Conservation (phyloP, 371 early-diverging fungal genomes). For the Caulochytrium protostelioides region DNA sequence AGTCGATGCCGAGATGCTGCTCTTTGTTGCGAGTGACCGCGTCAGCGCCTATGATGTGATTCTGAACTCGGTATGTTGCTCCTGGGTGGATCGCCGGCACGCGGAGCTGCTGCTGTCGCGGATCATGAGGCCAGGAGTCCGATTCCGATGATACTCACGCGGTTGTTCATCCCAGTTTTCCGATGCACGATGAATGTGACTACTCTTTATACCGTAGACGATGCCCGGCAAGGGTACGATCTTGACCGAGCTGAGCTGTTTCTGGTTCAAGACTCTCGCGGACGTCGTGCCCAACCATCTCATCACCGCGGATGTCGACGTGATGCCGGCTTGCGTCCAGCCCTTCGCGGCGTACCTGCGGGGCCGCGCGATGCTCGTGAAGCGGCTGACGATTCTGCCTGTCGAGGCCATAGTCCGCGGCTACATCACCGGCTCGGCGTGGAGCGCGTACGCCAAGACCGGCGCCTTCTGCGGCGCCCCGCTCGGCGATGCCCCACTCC, state of each 20-base stretch:
- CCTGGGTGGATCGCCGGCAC: too few species aligned
- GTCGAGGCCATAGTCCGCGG: constrained; percentile 95
- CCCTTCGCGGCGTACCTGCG: constrained; percentile 68
- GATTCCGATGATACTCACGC: not conserved
- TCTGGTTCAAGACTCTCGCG: constrained; percentile 79
- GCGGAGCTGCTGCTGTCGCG: too few species aligned
- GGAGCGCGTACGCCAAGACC: constrained; percentile 76
- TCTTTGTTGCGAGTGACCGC: constrained; percentile 93
- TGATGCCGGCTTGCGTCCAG: constrained; percentile 72
- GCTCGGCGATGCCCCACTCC: constrained; percentile 53
- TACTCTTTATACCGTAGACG: constrained; percentile 8
- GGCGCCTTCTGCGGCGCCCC: constrained; percentile 81
- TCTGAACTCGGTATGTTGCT: constrained; percentile 67
- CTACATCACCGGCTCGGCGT: constrained; percentile 86
- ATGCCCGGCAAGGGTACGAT: constrained; percentile 90
- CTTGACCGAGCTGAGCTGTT: constrained; percentile 71
- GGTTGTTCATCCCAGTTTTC: not conserved
- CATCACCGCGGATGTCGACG: constrained; percentile 72
- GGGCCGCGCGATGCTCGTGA: constrained; percentile 75
- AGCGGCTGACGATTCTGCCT: constrained; percentile 77
- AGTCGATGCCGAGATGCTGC: constrained; percentile 56
- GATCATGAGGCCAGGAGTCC: too few species aligned
- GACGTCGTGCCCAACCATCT: constrained; percentile 76
- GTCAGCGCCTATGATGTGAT: constrained; percentile 93
- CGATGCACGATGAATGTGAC: constrained; percentile 1